Base-by-base conservation (phyloP, 331 rosid species). In the Pyrus hybrid region DNA sequence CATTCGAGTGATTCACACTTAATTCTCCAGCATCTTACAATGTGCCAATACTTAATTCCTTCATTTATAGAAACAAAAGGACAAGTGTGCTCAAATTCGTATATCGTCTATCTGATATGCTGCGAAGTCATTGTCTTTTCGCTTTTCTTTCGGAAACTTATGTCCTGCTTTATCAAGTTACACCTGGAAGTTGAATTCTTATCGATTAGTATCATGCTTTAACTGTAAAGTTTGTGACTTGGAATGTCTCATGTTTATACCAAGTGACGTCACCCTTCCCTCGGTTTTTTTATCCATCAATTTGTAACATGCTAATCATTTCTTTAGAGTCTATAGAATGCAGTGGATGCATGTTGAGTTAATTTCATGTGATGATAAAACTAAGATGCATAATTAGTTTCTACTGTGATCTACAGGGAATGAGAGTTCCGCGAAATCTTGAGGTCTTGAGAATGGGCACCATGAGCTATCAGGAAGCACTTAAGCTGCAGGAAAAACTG, bases 371-470 rank as follows among this genome's bases (percentile, higher is more conserved):
- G 65, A 74, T 26, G 49, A 3, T 26, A 25, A 22, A 22, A 30
- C 10, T 9, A 53, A 32, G 21, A 26, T 64, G 16, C 51, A 73
- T 32, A 63, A 77, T 63, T 77, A 18, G 71, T 54, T 63, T 37
- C 41, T 83, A 70, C 72, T 41, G 18, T 51, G 30, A 30, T 78
- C 45, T 69, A 65, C 85, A 90, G 90, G 86, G 57, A 75, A 85
- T 89, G 93, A 85, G 85, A 77, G 80, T 75, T 72, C 75, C 68
- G 9, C 79, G 85, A 83, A 83, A 57, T 63, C 95, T 89, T 43
- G 89, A 89, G 86, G 91, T 91, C 49, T 89, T 91, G 92, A 93
- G 86, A 82, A 76, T 93, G 83, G 94, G 98, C 73, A 74, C 85
- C 57, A 82, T 93, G 33, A 85, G 77, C 85, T 89, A 87, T 71